Percentiles rank a stretch among this genome's conserved stretches.
Evolutionary conservation across 352 stramenopile species (phyloP).

Genomic region (Plasmopara halstedii): DNA sequence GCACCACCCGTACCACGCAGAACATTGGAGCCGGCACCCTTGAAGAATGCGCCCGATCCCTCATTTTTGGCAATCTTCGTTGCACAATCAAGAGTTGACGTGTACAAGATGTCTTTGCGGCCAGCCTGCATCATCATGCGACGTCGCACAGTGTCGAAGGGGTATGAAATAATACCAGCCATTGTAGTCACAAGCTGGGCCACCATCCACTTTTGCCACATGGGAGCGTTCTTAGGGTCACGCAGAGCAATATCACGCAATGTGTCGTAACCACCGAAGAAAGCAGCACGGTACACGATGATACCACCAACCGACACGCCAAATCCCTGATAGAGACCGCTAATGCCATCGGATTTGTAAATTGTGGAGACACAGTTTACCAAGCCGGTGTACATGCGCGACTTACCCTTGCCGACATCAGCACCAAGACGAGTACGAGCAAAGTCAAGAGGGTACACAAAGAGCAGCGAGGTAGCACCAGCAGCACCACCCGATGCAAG

Average conservation of each 20-base stretch:
- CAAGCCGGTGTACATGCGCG: slow-evolving; percentile 96
- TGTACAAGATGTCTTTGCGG: slow-evolving; percentile 97
- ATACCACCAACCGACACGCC: slow-evolving; percentile 97
- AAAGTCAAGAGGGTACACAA: slow-evolving; percentile 98
- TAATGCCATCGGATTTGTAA: slow-evolving; percentile 85
- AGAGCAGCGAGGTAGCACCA: slow-evolving; percentile 93
- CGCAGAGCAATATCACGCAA: slow-evolving; percentile 83
- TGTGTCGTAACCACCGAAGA: slow-evolving; percentile 98
- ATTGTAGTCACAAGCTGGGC: slow-evolving; percentile 88
- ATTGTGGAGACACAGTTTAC: slow-evolving; percentile 96
- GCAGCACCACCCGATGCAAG: slow-evolving; percentile 96
- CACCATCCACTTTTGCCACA: slow-evolving; percentile 88
- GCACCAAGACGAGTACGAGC: slow-evolving; percentile 97
- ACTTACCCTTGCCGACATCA: slow-evolving; percentile 96
- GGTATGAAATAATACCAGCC: slow-evolving; percentile 93
- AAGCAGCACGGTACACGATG: slow-evolving; percentile 97
- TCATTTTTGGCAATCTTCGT: slow-evolving; percentile 96
- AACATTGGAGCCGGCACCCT: slow-evolving; percentile 97
- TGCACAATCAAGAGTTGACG: slow-evolving; percentile 95
- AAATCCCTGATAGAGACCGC: slow-evolving; percentile 98
- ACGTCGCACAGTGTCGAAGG: slow-evolving; percentile 93
- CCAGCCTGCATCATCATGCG: slow-evolving; percentile 98
- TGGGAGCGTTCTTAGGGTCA: slow-evolving; percentile 79
- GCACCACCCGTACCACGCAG: slow-evolving; percentile 98
- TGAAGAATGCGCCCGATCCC: slow-evolving; percentile 95